A percentile compares a stretch with the other conserved stretches of the same genome.
These are phyloP conservation scores for Fusarium camptoceras DNA, from an alignment of 2,329 filamentous ascomycete species.

Conservation along the genomic window DNA sequence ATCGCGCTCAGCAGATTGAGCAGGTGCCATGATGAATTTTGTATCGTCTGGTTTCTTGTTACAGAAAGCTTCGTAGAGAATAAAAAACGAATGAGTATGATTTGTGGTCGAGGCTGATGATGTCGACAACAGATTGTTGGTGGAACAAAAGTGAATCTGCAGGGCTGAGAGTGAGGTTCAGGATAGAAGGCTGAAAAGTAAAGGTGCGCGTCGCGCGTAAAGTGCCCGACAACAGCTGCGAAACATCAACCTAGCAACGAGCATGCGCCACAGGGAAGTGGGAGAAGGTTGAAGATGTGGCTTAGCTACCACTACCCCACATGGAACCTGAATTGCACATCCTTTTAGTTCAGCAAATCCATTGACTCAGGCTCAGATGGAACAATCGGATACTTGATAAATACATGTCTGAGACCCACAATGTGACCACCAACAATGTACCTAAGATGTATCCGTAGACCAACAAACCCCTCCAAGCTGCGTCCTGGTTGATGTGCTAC, in stretches of 20 bases:
- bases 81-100: not conserved
- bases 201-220: conserved; percentile 54
- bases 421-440: not conserved
- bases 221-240: conserved; percentile 43
- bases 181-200: conserved; percentile 49
- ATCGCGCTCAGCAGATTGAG: conserved; percentile 52
- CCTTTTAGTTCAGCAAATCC: conserved; percentile 11
- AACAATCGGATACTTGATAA: not conserved
- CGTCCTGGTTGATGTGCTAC: conserved; percentile 9
- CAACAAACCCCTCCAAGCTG: conserved; percentile 34
- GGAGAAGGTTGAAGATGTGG: conserved; percentile 25
- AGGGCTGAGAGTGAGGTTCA: conserved; percentile 35
- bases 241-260: not conserved
- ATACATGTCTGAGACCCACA: not conserved
- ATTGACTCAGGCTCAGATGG: conserved; percentile 34
- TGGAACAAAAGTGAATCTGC: conserved; percentile 28
- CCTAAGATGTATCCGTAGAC: not conserved
- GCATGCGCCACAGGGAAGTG: conserved; percentile 31
- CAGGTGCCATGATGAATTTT: conserved; percentile 51
- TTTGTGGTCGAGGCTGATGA: not conserved
- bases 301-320: conserved; percentile 2
- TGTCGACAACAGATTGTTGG: conserved; percentile 14
- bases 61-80: not conserved
- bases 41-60: not conserved
- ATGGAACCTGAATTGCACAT: conserved; percentile 9